Conservation (phyloP, 768 basidiomycete species). For the Fibroporia radiculosa region DNA sequence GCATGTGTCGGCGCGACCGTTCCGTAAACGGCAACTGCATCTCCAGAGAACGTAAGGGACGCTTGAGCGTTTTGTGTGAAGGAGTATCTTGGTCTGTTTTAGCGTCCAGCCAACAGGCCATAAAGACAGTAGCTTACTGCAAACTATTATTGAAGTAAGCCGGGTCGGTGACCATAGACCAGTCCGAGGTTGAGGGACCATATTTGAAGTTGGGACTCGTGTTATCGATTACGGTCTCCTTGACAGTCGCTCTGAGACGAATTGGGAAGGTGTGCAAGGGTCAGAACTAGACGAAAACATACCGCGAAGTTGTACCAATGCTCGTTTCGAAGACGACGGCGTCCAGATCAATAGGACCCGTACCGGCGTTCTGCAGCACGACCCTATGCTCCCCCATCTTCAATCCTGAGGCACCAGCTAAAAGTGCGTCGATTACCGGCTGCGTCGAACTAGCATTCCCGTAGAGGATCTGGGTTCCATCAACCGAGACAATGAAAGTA, state of each 20-base stretch:
- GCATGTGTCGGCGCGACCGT: constrained; percentile 46
- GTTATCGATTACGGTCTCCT: constrained; percentile 34
- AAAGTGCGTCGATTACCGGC: constrained; percentile 27
- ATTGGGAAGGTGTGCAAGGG: too few relatives aligned
- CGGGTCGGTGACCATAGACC: constrained; percentile 25
- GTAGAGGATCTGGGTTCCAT: constrained; percentile 30
- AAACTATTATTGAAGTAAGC: constrained; percentile 31
- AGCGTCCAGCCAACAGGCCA: neutral
- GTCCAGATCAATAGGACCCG: constrained; percentile 42
- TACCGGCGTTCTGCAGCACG: constrained; percentile 37
- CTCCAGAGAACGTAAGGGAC: constrained; percentile 38
- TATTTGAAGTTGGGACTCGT: constrained; percentile 31
- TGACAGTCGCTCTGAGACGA: constrained; percentile 12
- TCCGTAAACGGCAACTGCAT: constrained; percentile 48
- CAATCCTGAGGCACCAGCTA: constrained; percentile 37
- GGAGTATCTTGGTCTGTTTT: constrained; percentile 29
- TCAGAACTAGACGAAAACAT: too few relatives aligned
- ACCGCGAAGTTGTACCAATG: constrained; percentile 32
- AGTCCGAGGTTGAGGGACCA: constrained; percentile 27
- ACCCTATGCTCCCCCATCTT: constrained; percentile 39
- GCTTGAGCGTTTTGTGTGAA: constrained; percentile 31
- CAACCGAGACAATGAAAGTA: constrained; percentile 35
- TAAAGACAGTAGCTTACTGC: constrained; percentile 29
- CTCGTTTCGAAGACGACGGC: constrained; percentile 34
- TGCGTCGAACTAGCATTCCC: constrained; percentile 27